Evolutionary conservation across 176 grass and related monocot species (phyloP).

Genomic region (Aechmea fasciata): DNA sequence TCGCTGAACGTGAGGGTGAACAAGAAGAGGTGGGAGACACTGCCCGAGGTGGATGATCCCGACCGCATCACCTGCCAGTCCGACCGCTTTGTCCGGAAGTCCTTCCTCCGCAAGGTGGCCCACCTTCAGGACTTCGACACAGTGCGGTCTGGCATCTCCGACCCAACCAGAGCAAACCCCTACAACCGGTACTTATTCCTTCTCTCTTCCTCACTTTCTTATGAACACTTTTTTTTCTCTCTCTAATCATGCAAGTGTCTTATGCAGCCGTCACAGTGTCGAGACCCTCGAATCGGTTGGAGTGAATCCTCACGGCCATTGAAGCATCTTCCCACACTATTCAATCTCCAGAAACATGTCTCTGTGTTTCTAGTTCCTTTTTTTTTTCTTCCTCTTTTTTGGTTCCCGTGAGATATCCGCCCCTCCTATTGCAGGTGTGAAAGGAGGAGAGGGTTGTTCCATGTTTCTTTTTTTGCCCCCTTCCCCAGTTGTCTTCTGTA

Average conservation of each 20-base stretch:
- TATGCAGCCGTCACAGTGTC: not conserved
- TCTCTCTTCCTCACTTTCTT: not conserved
- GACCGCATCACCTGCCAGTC: not conserved
- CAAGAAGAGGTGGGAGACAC: slow-evolving; percentile 14
- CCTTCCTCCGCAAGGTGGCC: slow-evolving; percentile 14
- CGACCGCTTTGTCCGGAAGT: slow-evolving; percentile 7
- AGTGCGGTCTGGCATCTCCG: not conserved
- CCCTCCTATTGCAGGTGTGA: not conserved
- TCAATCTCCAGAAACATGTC: not conserved
- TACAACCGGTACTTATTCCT: not conserved
- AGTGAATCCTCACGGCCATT: not conserved
- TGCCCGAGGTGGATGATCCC: slow-evolving; percentile 7
- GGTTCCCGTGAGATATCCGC: not conserved
- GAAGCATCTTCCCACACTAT: not conserved
- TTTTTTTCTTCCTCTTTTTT: not conserved
- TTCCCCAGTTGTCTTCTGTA: not conserved
- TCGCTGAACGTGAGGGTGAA: slow-evolving; percentile 1
- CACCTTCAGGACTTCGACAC: slow-evolving; percentile 2
- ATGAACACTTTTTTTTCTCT: not conserved
- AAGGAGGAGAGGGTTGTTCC: not conserved
- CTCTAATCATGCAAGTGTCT: not conserved
- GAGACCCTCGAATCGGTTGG: not conserved
- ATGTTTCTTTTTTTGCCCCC: not conserved
- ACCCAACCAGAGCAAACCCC: slow-evolving; percentile 1
- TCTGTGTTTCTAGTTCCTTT: not conserved